Percentiles rank a stretch among this genome's conserved stretches.
Conservation (phyloP, 176 grass and related monocot genomes). For the Triticum aestivum region IWGSC_CS_RefSeq_v2.1 NC_057797.1:66234134-66234633, state of each 20-base stretch:
- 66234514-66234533: background rate
- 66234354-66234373: background rate
- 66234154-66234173: too few relatives aligned
- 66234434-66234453: too few relatives aligned
- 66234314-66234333: background rate
- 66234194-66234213: background rate
- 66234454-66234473: too few relatives aligned
- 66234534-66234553: too few relatives aligned
- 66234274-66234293: background rate
- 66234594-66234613: constrained; percentile 67
- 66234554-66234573: too few relatives aligned
- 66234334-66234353: background rate
- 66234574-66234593: constrained; percentile 33
- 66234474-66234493: background rate
- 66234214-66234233: constrained; percentile 11
- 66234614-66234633: constrained; percentile 80
- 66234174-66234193: too few relatives aligned
- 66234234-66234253: background rate
- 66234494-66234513: background rate
- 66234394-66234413: background rate
- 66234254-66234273: constrained; percentile 4
- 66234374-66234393: background rate
- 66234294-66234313: background rate
- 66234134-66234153: too few relatives aligned
- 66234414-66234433: background rate